These are phyloP conservation scores for Pilobolus umbonatus DNA, from an alignment of 192 early-diverging fungal species.

Conservation along the genomic window DNA sequence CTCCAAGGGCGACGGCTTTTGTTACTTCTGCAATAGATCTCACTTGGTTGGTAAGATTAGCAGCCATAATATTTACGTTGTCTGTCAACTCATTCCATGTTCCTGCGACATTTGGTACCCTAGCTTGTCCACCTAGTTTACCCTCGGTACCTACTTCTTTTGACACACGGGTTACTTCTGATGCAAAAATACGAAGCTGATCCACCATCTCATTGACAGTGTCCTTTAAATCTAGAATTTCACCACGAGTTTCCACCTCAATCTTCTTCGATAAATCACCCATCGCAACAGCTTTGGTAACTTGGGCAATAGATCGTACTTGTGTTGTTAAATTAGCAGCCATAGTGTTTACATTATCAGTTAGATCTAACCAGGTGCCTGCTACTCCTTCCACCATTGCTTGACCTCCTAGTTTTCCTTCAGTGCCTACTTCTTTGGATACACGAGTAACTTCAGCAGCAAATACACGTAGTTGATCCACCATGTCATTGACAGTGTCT, in stretches of 20 bases:
- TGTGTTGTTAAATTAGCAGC: slow-evolving; percentile 45
- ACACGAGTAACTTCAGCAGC: slow-evolving; percentile 56
- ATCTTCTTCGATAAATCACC: slow-evolving; percentile 45
- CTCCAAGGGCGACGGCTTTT: slow-evolving; percentile 53
- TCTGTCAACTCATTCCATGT: slow-evolving; percentile 67
- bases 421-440: slow-evolving; percentile 57
- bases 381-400: slow-evolving; percentile 47
- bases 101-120: slow-evolving; percentile 65
- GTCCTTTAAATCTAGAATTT: slow-evolving; percentile 37
- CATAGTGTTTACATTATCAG: slow-evolving; percentile 52
- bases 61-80: slow-evolving; percentile 60
- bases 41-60: slow-evolving; percentile 56
- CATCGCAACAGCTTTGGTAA: slow-evolving; percentile 43
- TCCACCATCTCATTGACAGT: slow-evolving; percentile 58
- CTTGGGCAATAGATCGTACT: slow-evolving; percentile 46
- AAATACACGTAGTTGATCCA: slow-evolving; percentile 41
- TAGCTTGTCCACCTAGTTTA: slow-evolving; percentile 67
- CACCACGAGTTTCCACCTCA: slow-evolving; percentile 42
- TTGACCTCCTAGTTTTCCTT: slow-evolving; percentile 56
- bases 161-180: slow-evolving; percentile 54
- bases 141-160: slow-evolving; percentile 61
- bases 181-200: slow-evolving; percentile 50
- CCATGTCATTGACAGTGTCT: slow-evolving; percentile 17
- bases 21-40: slow-evolving; percentile 59
- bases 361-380: slow-evolving; percentile 52